Evolutionary conservation across 208 protist genomes (phyloP).

Genomic region (Spongospora subterranea): DNA sequence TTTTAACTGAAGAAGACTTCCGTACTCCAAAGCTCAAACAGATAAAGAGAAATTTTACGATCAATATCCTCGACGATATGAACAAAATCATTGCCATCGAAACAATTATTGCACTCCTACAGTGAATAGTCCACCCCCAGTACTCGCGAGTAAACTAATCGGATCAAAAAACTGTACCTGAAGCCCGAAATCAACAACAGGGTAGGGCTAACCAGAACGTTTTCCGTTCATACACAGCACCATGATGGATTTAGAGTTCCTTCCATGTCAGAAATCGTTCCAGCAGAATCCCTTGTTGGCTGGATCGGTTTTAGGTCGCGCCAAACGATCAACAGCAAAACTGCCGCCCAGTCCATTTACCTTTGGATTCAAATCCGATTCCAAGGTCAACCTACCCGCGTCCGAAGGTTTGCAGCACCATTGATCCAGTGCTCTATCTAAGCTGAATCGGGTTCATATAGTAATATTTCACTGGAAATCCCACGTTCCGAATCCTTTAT

Average conservation of each 20-base stretch:
- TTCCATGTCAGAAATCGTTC: constrained; percentile 28
- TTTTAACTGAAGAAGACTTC: no score
- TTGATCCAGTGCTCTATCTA: neutral
- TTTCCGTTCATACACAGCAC: no score
- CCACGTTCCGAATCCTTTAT: constrained; percentile 29
- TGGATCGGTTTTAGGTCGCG: neutral
- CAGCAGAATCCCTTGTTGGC: neutral
- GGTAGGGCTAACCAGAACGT: no score
- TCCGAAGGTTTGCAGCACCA: neutral
- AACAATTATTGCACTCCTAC: no score
- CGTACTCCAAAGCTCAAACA: no score
- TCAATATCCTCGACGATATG: no score
- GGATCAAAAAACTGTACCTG: no score
- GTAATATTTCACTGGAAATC: constrained; percentile 35
- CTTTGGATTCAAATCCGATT: neutral
- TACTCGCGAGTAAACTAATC: no score
- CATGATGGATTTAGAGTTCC: constrained; percentile 17
- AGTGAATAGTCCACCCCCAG: no score
- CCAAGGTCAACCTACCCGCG: neutral
- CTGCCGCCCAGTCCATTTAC: neutral
- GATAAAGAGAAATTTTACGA: no score
- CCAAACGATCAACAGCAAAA: neutral
- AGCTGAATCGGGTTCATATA: neutral
- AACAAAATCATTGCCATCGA: no score
- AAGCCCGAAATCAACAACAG: no score